phyloP scores from a whole-genome alignment of 495 filamentous ascomycete genomes.

The Neohortaea acidophila region DNA sequence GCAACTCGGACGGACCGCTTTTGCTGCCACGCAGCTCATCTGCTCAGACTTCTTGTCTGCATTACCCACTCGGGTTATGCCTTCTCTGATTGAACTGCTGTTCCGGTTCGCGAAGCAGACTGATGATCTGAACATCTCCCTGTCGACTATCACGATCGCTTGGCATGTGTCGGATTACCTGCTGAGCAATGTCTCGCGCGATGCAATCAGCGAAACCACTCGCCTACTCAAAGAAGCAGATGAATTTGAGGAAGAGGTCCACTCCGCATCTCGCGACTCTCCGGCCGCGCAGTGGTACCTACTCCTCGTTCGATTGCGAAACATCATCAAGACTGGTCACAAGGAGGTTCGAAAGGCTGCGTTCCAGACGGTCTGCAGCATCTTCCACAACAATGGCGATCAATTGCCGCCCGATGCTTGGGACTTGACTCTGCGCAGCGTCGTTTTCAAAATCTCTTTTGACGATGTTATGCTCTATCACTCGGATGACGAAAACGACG shows the following conservation, averaged over 20 bases:
- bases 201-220: constrained; percentile 32
- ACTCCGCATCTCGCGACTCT: constrained; percentile 33
- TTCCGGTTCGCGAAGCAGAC: constrained; percentile 73
- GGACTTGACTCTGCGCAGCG: constrained; percentile 39
- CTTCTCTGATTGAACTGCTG: constrained; percentile 75
- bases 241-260: constrained; percentile 31
- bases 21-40: constrained; percentile 76
- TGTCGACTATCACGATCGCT: constrained; percentile 90
- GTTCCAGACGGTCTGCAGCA: constrained; percentile 76
- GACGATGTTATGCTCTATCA: constrained; percentile 39
- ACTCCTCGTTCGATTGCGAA: constrained; percentile 60
- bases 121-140: constrained; percentile 86
- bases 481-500: constrained; percentile 16
- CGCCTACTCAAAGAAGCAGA: constrained; percentile 30
- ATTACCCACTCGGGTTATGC: constrained; percentile 61
- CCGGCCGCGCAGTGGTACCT: constrained; percentile 67
- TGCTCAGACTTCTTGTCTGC: constrained; percentile 83
- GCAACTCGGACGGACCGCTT: constrained; percentile 66
- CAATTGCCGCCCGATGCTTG: constrained; percentile 63
- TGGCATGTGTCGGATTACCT: constrained; percentile 89
- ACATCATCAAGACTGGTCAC: constrained; percentile 59
- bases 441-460: constrained; percentile 7
- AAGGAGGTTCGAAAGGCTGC: constrained; percentile 86
- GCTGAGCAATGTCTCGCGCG: constrained; percentile 30
- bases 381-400: constrained; percentile 82